These are phyloP conservation scores for Alisma plantagoaquatica DNA, from an alignment of 106 monocot species.

Conservation along the genomic window DNA sequence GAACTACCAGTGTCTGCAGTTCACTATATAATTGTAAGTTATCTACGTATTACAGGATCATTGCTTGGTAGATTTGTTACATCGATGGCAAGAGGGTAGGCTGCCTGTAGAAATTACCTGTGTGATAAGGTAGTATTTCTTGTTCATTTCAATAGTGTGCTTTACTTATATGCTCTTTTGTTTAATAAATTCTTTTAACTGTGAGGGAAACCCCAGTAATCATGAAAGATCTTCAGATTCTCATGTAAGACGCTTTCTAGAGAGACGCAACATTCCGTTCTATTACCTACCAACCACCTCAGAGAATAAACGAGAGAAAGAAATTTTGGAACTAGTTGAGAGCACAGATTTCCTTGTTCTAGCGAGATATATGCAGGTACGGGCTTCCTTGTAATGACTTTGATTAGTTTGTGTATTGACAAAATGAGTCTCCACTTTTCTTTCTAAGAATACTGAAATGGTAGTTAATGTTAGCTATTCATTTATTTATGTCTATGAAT, in stretches of 20 bases:
- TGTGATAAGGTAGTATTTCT: constrained; percentile 96
- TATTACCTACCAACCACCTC: constrained; percentile 58
- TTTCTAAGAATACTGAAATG: no score
- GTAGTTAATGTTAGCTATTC: no score
- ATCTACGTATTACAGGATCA: no score
- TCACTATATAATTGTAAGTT: no score
- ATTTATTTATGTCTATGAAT: no score
- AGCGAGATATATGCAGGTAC: constrained; percentile 99
- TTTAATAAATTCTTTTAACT: constrained; percentile 4
- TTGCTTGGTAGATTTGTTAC: constrained; percentile 79
- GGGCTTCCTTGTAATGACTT: no score
- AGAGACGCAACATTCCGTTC: constrained; percentile 84
- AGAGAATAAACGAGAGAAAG: constrained; percentile 70
- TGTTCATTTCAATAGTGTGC: no score
- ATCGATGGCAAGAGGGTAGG: constrained; percentile 86
- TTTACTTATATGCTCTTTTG: no score
- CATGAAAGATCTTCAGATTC: constrained; percentile 67
- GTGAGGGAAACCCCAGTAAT: constrained; percentile 41
- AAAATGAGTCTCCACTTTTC: no score
- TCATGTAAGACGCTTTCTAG: constrained; percentile 77
- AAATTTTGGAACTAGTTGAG: constrained; percentile 63
- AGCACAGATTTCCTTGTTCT: constrained; percentile 90
- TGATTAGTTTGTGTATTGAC: no score
- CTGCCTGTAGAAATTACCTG: constrained; percentile 85
- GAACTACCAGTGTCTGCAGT: no score